phyloP scores from a whole-genome alignment of 345 rosid genomes.

The Populus ilicifolia region DNA sequence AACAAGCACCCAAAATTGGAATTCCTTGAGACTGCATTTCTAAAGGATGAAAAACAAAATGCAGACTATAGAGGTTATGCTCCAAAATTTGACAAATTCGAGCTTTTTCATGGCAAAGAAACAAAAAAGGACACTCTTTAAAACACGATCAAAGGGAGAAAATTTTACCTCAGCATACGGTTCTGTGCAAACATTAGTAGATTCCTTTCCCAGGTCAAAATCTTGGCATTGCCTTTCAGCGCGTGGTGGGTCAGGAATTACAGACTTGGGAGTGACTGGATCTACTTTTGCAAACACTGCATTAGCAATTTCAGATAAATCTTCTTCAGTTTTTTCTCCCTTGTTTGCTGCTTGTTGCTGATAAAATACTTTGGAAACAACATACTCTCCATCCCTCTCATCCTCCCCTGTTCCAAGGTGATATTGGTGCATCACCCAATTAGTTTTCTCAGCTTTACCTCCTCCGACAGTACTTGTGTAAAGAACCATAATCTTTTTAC shows the following conservation, averaged over 20 bases:
- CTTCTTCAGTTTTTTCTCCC: slow-evolving; percentile 57
- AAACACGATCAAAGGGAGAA: background rate
- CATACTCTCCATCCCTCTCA: slow-evolving; percentile 79
- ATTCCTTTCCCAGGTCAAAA: slow-evolving; percentile 28
- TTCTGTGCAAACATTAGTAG: slow-evolving; percentile 12
- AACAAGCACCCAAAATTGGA: background rate
- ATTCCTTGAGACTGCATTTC: background rate
- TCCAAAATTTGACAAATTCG: background rate
- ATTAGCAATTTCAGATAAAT: slow-evolving; percentile 36
- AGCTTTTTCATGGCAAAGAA: background rate
- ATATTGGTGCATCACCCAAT: slow-evolving; percentile 98
- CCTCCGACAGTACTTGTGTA: slow-evolving; percentile 49
- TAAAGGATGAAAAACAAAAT: background rate
- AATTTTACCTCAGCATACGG: slow-evolving; percentile 45
- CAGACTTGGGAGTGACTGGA: slow-evolving; percentile 72
- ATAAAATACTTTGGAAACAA: slow-evolving; percentile 74
- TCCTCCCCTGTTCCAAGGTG: slow-evolving; percentile 90
- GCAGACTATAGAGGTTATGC: background rate
- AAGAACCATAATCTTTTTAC: slow-evolving; percentile 95
- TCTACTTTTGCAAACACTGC: slow-evolving; percentile 42
- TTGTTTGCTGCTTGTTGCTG: slow-evolving; percentile 61
- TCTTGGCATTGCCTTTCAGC: slow-evolving; percentile 36
- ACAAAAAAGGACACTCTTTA: background rate
- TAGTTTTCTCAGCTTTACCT: slow-evolving; percentile 77
- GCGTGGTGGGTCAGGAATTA: slow-evolving; percentile 63